These are phyloP conservation scores for Kentomonas sorsogonicus DNA, from an alignment of 208 protist species.

Conservation along the genomic window DNA sequence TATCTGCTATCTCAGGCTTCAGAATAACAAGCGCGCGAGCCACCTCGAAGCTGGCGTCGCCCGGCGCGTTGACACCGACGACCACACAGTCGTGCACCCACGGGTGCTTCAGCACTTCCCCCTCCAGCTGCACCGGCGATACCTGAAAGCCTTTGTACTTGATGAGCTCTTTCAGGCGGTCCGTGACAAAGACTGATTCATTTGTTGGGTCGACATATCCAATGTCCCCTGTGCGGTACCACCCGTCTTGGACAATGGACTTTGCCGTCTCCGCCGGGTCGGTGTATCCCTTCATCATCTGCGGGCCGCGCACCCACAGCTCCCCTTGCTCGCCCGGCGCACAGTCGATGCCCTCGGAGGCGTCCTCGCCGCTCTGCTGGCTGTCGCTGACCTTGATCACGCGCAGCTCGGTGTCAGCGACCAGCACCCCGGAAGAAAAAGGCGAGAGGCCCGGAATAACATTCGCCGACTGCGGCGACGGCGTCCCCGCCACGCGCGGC, in stretches of 20 bases:
- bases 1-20: conserved; percentile 16
- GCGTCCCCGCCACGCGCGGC: background rate
- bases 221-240: conserved; percentile 75
- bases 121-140: conserved; percentile 74
- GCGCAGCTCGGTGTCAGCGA: conserved; percentile 35
- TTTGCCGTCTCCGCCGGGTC: conserved; percentile 36
- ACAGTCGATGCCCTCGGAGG: conserved; percentile 24
- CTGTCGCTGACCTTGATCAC: conserved; percentile 33
- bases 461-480: background rate
- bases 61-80: conserved; percentile 47
- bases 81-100: conserved; percentile 62
- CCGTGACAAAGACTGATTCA: conserved; percentile 43
- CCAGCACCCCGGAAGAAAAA: conserved; percentile 13
- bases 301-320: conserved; percentile 63
- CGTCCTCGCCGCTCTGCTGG: conserved; percentile 33
- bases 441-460: conserved; percentile 1
- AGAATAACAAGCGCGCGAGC: conserved; percentile 66
- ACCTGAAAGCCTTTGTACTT: conserved; percentile 91
- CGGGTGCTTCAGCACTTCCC: conserved; percentile 43
- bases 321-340: conserved; percentile 46
- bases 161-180: conserved; percentile 88
- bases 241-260: conserved; percentile 57
- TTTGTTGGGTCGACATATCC: conserved; percentile 34
- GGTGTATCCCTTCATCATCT: conserved; percentile 74
- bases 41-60: conserved; percentile 43